Conservation (phyloP, 371 early-diverging fungal species). For the Mucor piriformis region DNA sequence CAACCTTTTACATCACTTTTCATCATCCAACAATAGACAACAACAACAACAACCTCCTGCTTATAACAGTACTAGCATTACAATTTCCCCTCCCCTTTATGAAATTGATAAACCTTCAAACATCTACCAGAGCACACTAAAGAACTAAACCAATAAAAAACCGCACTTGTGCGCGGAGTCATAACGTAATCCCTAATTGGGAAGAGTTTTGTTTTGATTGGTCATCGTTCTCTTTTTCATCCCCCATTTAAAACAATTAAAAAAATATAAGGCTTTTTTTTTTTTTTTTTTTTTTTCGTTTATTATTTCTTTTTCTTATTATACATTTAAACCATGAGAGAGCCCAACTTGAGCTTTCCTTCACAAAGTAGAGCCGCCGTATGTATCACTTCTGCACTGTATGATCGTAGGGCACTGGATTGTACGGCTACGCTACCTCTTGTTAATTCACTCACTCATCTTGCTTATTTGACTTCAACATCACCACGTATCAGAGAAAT, state of each 20-base stretch:
- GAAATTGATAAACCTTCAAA: slow-evolving; percentile 21
- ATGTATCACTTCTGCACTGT: slow-evolving; percentile 78
- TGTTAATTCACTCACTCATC: slow-evolving; percentile 84
- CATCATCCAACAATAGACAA: slow-evolving; percentile 10
- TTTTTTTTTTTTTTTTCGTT: slow-evolving; percentile 3
- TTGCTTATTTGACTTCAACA: slow-evolving; percentile 82
- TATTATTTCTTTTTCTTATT: slow-evolving; percentile 5
- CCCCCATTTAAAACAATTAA: background rate
- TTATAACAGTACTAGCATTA: slow-evolving; percentile 19
- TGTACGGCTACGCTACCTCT: slow-evolving; percentile 87
- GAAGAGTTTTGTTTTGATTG: background rate
- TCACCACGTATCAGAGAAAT: slow-evolving; percentile 82
- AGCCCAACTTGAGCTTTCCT: slow-evolving; percentile 81
- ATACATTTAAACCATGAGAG: slow-evolving; percentile 70
- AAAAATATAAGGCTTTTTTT: background rate
- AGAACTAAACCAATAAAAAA: background rate
- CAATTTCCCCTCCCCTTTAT: slow-evolving; percentile 8
- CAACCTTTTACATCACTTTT: slow-evolving; percentile 44
- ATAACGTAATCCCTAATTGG: background rate
- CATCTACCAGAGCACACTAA: slow-evolving; percentile 20
- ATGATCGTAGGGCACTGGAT: slow-evolving; percentile 90
- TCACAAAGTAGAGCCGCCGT: slow-evolving; percentile 76
- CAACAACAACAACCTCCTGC: slow-evolving; percentile 24
- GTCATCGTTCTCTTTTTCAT: background rate
- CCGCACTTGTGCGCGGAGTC: background rate